Evolutionary conservation across 495 filamentous ascomycete genomes (phyloP).

Genomic region (Hypoxylon fragiforme): DNA sequence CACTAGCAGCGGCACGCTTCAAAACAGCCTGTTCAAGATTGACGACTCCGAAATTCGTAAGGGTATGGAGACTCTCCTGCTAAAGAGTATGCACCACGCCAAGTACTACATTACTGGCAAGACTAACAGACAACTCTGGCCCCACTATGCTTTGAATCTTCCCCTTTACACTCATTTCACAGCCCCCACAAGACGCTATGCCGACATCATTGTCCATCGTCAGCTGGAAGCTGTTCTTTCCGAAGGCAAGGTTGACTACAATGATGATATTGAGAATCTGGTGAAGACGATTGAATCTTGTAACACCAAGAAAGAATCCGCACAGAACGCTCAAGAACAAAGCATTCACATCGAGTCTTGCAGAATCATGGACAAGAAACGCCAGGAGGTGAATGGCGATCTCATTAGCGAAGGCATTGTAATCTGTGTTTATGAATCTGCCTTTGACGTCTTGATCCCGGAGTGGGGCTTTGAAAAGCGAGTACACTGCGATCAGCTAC

Average conservation of each 20-base stretch:
- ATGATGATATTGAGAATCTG: slow-evolving; percentile 83
- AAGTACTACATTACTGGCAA: slow-evolving; percentile 89
- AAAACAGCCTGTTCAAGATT: slow-evolving; percentile 90
- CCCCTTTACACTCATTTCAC: slow-evolving; percentile 98
- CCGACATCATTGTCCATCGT: slow-evolving; percentile 92
- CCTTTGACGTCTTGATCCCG: slow-evolving; percentile 96
- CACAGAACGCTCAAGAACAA: slow-evolving; percentile 95
- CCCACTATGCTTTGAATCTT: slow-evolving; percentile 89
- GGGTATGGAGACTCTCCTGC: slow-evolving; percentile 94
- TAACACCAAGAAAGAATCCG: slow-evolving; percentile 99
- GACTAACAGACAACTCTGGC: slow-evolving; percentile 68
- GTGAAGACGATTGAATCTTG: slow-evolving; percentile 93
- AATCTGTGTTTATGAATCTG: slow-evolving; percentile 96
- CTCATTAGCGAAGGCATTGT: slow-evolving; percentile 97
- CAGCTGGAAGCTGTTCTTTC: slow-evolving; percentile 89
- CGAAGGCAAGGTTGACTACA: slow-evolving; percentile 79
- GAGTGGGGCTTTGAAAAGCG: slow-evolving; percentile 99
- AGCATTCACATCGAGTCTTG: slow-evolving; percentile 98
- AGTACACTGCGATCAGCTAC: slow-evolving; percentile 97
- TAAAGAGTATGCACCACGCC: slow-evolving; percentile 93
- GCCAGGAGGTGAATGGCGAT: slow-evolving; percentile 82
- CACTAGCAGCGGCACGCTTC: slow-evolving; percentile 83
- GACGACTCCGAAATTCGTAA: slow-evolving; percentile 85
- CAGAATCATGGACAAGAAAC: slow-evolving; percentile 87
- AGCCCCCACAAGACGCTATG: slow-evolving; percentile 90